Evolutionary conservation across 2,329 filamentous ascomycete genomes (phyloP).

Genomic region (Stenocarpella maydis): DNA sequence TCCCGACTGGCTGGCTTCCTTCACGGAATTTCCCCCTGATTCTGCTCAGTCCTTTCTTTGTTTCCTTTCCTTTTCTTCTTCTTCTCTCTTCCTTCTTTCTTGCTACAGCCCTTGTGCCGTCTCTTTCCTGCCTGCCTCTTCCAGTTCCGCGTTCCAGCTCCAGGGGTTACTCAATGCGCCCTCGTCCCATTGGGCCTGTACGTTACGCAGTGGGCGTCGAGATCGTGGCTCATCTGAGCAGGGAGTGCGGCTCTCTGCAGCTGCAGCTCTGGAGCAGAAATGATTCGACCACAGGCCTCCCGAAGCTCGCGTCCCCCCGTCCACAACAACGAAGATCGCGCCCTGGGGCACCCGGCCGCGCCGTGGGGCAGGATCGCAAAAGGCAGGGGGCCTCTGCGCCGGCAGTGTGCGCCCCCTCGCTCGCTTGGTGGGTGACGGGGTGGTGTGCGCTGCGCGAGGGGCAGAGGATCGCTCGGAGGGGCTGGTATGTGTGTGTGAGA

Average conservation of each 20-base stretch:
- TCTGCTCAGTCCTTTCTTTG: not conserved
- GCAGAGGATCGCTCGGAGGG: not conserved
- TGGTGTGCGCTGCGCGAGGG: not conserved
- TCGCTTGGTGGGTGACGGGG: not conserved
- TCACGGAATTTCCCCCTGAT: not conserved
- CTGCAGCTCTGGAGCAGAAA: constrained; percentile 47
- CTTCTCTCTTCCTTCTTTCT: too few species aligned
- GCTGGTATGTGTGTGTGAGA: not conserved
- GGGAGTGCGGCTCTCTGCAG: constrained; percentile 53
- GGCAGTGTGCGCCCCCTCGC: constrained; percentile 11
- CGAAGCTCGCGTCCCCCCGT: constrained; percentile 35
- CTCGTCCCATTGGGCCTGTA: constrained; percentile 53
- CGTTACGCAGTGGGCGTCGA: constrained; percentile 55
- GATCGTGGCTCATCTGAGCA: constrained; percentile 52
- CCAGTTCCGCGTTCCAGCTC: constrained; percentile 40
- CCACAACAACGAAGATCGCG: constrained; percentile 27
- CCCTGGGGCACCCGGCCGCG: not conserved
- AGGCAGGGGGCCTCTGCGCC: constrained; percentile 16
- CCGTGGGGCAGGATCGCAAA: not conserved
- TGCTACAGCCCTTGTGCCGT: too few species aligned
- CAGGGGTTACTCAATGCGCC: constrained; percentile 48
- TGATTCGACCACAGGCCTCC: constrained; percentile 43
- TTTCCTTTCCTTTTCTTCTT: constrained; percentile 8
- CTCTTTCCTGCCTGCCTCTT: constrained; percentile 42
- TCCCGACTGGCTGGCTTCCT: constrained; percentile 16